A percentile compares a stretch with the other conserved stretches of the same genome.
phyloP scores from a whole-genome alignment of 2,329 filamentous ascomycete genomes.

The Talaromyces sp. region DNA sequence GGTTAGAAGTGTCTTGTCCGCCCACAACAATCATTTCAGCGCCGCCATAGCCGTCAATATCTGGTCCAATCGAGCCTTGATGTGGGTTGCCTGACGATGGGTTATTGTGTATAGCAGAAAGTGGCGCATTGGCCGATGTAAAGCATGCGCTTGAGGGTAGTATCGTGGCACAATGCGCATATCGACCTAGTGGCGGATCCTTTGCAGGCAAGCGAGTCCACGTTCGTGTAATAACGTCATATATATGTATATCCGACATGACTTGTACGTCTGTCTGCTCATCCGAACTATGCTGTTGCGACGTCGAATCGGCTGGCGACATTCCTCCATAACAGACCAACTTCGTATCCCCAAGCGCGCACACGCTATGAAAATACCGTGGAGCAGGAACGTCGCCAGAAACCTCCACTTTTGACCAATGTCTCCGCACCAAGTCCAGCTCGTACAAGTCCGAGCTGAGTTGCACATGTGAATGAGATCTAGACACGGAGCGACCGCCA shows the following conservation, averaged over 20 bases:
- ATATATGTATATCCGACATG: slow-evolving; percentile 97
- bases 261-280: slow-evolving; percentile 83
- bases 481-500: slow-evolving; percentile 81
- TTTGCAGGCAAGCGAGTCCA: slow-evolving; percentile 82
- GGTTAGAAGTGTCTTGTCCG: slow-evolving; percentile 94
- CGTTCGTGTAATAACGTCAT: slow-evolving; percentile 73
- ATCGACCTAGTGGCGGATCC: slow-evolving; percentile 86
- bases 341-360: slow-evolving; percentile 87
- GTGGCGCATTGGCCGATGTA: slow-evolving; percentile 74
- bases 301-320: slow-evolving; percentile 64
- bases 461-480: slow-evolving; percentile 75
- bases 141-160: slow-evolving; percentile 84
- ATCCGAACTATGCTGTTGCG: slow-evolving; percentile 49
- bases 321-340: slow-evolving; percentile 98
- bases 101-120: slow-evolving; percentile 87
- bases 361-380: slow-evolving; percentile 96
- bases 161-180: slow-evolving; percentile 93
- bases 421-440: slow-evolving; percentile 80
- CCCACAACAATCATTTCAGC: slow-evolving; percentile 97
- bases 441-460: slow-evolving; percentile 91
- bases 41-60: slow-evolving; percentile 84
- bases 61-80: slow-evolving; percentile 80
- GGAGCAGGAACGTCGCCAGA: slow-evolving; percentile 82
- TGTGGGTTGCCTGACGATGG: slow-evolving; percentile 78
- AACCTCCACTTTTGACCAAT: slow-evolving; percentile 89